A percentile compares a stretch with the other conserved stretches of the same genome.
These are phyloP conservation scores for Ulmus americana DNA, from an alignment of 331 rosid genomes.

Conservation along the genomic window DNA sequence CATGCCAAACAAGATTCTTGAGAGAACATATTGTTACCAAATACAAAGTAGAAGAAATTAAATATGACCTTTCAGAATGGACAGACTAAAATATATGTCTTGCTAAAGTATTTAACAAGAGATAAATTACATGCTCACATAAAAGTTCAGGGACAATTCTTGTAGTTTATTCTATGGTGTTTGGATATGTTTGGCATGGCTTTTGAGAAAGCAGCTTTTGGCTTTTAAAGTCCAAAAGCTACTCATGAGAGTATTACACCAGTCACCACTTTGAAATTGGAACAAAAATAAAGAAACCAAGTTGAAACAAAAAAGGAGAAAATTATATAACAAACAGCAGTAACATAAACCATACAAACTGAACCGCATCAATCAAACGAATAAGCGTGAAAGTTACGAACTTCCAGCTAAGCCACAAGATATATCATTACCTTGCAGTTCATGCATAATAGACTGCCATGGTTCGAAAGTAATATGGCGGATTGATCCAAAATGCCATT, in stretches of 20 bases:
- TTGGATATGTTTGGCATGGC: too few species aligned
- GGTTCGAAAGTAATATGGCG: constrained; percentile 81
- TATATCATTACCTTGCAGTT: constrained; percentile 75
- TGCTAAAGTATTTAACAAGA: neutral
- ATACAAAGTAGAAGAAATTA: neutral
- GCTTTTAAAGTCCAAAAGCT: too few species aligned
- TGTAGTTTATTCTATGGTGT: too few species aligned
- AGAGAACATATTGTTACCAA: constrained; percentile 19
- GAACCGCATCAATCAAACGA: neutral
- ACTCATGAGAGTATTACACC: too few species aligned
- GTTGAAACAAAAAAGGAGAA: too few species aligned
- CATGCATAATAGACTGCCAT: constrained; percentile 85
- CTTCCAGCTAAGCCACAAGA: neutral
- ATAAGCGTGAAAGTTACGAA: neutral
- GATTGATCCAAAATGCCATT: constrained; percentile 98
- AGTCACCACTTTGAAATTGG: too few species aligned
- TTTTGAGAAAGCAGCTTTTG: too few species aligned
- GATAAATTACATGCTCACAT: too few species aligned
- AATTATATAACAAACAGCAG: too few species aligned
- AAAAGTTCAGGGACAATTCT: too few species aligned
- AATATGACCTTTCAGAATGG: neutral
- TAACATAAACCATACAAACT: neutral
- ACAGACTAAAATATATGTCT: constrained; percentile 11
- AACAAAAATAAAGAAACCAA: too few species aligned
- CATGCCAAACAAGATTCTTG: constrained; percentile 28